These are phyloP conservation scores for Yamadazyma pseudoaaseri DNA, from an alignment of 1,139 yeast genomes.

Conservation along the genomic window DNA sequence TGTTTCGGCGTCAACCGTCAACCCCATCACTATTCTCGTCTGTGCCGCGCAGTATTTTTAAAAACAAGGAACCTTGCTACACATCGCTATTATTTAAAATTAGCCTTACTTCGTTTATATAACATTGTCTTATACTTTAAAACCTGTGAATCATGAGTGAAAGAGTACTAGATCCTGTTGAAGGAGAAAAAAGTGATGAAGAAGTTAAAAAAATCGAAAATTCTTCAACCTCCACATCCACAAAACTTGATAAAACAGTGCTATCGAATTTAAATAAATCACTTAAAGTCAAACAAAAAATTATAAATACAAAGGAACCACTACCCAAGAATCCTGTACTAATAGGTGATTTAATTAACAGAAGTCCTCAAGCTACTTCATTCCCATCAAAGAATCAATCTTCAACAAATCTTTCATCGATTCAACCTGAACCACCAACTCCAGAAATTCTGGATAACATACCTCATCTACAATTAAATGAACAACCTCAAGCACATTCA, in stretches of 20 bases:
- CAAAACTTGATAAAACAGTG: slow-evolving; percentile 27
- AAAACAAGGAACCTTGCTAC: not conserved
- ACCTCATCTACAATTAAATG: slow-evolving; percentile 14
- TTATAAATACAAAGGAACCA: slow-evolving; percentile 37
- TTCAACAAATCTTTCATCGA: slow-evolving; percentile 3
- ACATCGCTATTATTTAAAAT: too few species aligned
- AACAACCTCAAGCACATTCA: slow-evolving; percentile 3
- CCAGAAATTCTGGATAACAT: slow-evolving; percentile 14
- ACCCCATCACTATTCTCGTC: not conserved
- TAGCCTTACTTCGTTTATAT: too few species aligned
- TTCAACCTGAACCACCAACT: slow-evolving; percentile 5
- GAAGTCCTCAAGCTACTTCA: slow-evolving; percentile 30
- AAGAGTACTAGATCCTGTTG: not conserved
- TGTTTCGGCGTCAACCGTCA: not conserved
- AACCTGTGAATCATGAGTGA: slow-evolving; percentile 1
- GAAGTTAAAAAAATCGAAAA: not conserved
- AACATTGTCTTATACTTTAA: too few species aligned
- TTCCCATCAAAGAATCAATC: slow-evolving; percentile 21
- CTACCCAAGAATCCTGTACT: slow-evolving; percentile 28
- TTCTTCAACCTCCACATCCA: slow-evolving; percentile 9
- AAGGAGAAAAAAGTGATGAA: not conserved
- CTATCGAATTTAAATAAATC: slow-evolving; percentile 40
- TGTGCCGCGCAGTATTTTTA: not conserved
- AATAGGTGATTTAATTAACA: slow-evolving; percentile 36
- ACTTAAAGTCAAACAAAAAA: slow-evolving; percentile 40